Conservation (phyloP, 192 early-diverging fungal species). For the Coemansia sp. region DNA sequence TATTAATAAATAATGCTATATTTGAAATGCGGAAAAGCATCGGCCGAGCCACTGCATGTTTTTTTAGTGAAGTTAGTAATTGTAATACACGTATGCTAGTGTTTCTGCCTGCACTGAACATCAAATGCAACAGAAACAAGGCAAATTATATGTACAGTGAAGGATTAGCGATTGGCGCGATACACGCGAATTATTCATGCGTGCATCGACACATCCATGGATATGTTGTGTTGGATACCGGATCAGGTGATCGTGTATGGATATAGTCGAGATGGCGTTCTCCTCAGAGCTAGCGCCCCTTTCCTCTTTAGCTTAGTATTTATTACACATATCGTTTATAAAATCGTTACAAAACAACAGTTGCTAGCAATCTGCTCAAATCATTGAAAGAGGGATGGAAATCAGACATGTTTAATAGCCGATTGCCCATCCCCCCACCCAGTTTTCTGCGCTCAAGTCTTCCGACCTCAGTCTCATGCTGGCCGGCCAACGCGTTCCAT, state of each 20-base stretch:
- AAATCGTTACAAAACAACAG: no score
- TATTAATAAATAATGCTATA: not conserved
- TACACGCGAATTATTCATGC: not conserved
- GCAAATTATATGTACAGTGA: not conserved
- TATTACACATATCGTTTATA: no score
- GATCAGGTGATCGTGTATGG: no score
- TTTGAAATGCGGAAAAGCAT: not conserved
- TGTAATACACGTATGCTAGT: not conserved
- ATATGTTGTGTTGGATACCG: no score
- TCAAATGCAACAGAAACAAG: not conserved
- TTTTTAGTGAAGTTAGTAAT: not conserved
- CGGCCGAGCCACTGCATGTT: not conserved
- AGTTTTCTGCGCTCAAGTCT: not conserved
- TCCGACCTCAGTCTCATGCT: not conserved
- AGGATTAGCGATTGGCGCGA: not conserved
- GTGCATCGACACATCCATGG: no score
- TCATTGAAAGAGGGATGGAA: not conserved
- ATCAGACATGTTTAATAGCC: not conserved
- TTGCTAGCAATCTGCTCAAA: no score
- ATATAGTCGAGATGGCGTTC: no score
- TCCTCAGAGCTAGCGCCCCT: no score
- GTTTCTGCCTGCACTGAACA: not conserved
- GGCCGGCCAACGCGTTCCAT: not conserved
- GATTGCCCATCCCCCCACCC: not conserved
- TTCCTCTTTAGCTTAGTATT: no score